Evolutionary conservation across 495 filamentous ascomycete species (phyloP), one percentile per base, ranked within the genome.

Genomic region (Aspergillus kassunensis): DNA sequence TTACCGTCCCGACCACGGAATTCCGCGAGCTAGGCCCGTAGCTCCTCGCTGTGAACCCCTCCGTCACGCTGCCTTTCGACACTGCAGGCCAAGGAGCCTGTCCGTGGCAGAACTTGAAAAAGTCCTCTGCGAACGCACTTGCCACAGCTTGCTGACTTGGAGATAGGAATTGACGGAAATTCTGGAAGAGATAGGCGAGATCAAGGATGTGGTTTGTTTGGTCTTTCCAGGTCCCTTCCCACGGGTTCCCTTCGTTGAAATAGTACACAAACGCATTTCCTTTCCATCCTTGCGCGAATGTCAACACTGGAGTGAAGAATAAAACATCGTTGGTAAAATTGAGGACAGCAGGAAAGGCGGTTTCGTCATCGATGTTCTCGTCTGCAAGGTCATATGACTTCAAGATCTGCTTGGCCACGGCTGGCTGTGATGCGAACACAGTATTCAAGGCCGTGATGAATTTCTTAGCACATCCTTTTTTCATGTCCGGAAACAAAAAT

Each of bases 171-270:
- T 76, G 66, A 10, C 61, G 61, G 51, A 64, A 73, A 33, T 75
- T 76, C 58, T 77, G 71, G 58, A 75, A 77, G 12, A 78, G 56
- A 42, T 69, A 77, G 2, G 67, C 66, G n/a, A 72, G 52, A 34
- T 78, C 76, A 0, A 80, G 65, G 40, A 77, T 65, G 48, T 80
- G 76, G 6, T 55, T 68, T 10, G 67, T 54, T 11, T 49, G 52
- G 6, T 69, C 70, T 48, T 75, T 72, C 62, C 64, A 75, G 5
- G 59, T 59, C 2, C 75, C 75, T 10, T 76, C 68, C 70, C 73
- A 79, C 1, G 75, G 75, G 53, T 77, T 78, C 0, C 61, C 62
- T 34, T 73, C 70, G 46, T 78, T 74, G 63, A 78, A 77, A 31
- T 77, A 66, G 59, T 77, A 78, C 7, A 75, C 63, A 47, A 72